phyloP scores from a whole-genome alignment of 202 grass and related monocot genomes.

The Cymbopogon flexuosus region DNA sequence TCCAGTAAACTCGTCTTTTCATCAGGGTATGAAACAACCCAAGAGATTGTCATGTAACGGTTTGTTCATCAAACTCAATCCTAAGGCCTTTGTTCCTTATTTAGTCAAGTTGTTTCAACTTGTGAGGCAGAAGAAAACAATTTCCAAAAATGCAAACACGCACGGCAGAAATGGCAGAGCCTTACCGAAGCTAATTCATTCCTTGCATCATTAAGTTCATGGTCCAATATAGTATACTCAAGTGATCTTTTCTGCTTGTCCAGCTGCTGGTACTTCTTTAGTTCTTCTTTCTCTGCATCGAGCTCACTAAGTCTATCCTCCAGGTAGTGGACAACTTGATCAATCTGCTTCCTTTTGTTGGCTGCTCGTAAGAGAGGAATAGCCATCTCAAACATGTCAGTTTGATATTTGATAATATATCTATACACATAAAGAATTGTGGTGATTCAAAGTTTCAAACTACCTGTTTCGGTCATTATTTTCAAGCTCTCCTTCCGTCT shows the following conservation, averaged over 20 bases:
- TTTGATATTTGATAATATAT: not conserved
- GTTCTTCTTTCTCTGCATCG: slow-evolving; percentile 99
- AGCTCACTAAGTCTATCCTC: slow-evolving; percentile 89
- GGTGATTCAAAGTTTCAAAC: too few species aligned
- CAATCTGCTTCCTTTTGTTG: slow-evolving; percentile 99
- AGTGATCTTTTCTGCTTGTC: slow-evolving; percentile 95
- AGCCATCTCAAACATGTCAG: not conserved
- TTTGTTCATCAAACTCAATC: slow-evolving; percentile 20
- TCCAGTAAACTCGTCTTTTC: slow-evolving; percentile 10
- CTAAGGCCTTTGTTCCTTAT: not conserved
- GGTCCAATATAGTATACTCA: slow-evolving; percentile 90
- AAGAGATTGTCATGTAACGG: not conserved
- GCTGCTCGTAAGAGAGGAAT: slow-evolving; percentile 42
- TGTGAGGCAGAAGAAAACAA: not conserved
- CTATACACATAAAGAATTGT: not conserved
- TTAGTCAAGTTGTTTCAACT: slow-evolving; percentile 1
- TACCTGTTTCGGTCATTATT: too few species aligned
- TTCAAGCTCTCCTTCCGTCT: too few species aligned
- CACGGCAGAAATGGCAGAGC: slow-evolving; percentile 9
- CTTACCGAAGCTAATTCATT: slow-evolving; percentile 73
- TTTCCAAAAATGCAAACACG: not conserved
- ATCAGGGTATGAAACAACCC: not conserved
- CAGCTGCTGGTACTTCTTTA: slow-evolving; percentile 91
- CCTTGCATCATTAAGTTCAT: slow-evolving; percentile 89
- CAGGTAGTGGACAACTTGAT: slow-evolving; percentile 92